phyloP scores from a whole-genome alignment of 1,284 basidiomycete species.

The Neotropicomus parvogracilis region DNA sequence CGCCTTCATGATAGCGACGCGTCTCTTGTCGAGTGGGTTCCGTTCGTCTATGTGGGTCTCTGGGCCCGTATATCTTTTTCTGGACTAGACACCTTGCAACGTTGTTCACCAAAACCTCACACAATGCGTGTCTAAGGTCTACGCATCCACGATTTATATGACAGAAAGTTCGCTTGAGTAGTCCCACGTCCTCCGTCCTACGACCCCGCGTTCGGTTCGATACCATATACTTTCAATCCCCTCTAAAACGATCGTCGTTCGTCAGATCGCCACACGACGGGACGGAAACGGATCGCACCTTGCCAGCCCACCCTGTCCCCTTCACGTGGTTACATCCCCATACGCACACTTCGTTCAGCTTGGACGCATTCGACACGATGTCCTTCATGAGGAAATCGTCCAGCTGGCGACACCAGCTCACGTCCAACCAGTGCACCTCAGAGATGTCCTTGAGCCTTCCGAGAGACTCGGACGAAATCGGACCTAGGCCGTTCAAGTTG shows the following conservation, averaged over 20 bases:
- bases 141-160: background rate
- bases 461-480: slow-evolving; percentile 56
- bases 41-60: slow-evolving; percentile 13
- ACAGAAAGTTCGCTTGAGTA: background rate
- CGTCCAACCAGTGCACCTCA: slow-evolving; percentile 63
- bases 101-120: too few relatives aligned
- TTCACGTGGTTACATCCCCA: slow-evolving; percentile 73
- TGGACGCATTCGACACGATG: slow-evolving; percentile 36
- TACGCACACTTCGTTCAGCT: slow-evolving; percentile 57
- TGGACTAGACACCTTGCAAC: too few relatives aligned
- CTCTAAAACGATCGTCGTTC: slow-evolving; percentile 31
- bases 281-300: slow-evolving; percentile 38
- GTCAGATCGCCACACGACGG: background rate
- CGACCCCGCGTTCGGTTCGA: slow-evolving; percentile 36
- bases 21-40: slow-evolving; percentile 13
- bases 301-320: slow-evolving; percentile 42
- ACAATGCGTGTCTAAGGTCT: background rate
- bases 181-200: background rate
- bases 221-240: slow-evolving; percentile 43
- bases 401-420: slow-evolving; percentile 84
- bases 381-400: slow-evolving; percentile 80
- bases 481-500: slow-evolving; percentile 58
- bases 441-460: slow-evolving; percentile 45
- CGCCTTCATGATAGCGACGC: background rate
- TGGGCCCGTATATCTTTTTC: background rate